Conservation (phyloP, 2,329 filamentous ascomycete species). For the Hypoxylon sp. region DNA sequence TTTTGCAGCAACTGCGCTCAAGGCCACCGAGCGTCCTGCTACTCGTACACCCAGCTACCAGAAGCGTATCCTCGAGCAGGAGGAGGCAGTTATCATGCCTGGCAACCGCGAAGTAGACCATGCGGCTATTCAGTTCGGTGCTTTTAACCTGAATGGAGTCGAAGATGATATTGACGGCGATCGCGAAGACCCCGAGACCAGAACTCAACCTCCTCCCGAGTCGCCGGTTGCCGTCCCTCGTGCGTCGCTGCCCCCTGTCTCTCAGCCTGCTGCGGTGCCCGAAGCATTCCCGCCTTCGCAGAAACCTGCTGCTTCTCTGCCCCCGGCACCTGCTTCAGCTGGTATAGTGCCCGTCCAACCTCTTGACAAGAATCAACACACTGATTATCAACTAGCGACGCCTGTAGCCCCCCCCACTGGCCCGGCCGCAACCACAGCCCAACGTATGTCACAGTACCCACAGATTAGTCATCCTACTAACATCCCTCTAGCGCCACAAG, state of each 20-base stretch:
- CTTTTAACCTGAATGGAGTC: constrained; percentile 86
- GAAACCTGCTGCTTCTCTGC: constrained; percentile 64
- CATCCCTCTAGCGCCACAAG: constrained; percentile 62
- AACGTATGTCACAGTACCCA: constrained; percentile 47
- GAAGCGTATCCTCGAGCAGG: constrained; percentile 89
- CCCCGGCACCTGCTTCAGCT: constrained; percentile 51
- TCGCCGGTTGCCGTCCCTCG: constrained; percentile 85
- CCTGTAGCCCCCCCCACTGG: constrained; percentile 49
- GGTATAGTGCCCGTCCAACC: constrained; percentile 43
- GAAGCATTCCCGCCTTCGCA: constrained; percentile 65
- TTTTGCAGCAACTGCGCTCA: constrained; percentile 83
- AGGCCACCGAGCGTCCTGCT: constrained; percentile 74
- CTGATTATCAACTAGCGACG: constrained; percentile 47
- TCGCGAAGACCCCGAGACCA: constrained; percentile 93
- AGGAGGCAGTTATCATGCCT: constrained; percentile 98
- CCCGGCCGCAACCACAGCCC: constrained; percentile 43
- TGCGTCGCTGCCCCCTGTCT: constrained; percentile 83
- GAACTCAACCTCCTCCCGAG: constrained; percentile 91
- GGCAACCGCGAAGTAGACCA: constrained; percentile 95
- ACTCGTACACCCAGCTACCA: constrained; percentile 83
- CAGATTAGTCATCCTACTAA: constrained; percentile 53
- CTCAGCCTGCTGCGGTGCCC: constrained; percentile 65
- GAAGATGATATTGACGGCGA: constrained; percentile 94
- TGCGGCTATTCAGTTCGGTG: constrained; percentile 94
- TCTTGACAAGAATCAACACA: constrained; percentile 8